A percentile compares a stretch with the other conserved stretches of the same genome.
These are phyloP conservation scores for Ophiostoma ulmi DNA, from an alignment of 2,329 filamentous ascomycete species.

Conservation along the genomic window DNA sequence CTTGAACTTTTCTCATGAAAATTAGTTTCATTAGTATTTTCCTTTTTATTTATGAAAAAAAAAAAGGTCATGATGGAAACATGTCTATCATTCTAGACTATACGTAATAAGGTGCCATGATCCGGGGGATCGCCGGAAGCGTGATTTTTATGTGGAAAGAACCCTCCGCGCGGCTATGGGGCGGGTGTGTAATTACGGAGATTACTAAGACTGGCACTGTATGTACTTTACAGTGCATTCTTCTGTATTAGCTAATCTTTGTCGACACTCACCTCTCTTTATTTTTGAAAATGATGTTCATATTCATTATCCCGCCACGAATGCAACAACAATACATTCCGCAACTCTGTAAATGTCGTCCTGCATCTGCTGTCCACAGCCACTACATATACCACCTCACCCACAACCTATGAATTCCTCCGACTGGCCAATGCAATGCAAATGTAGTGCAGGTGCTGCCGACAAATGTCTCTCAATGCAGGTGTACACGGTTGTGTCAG, in stretches of 20 bases:
- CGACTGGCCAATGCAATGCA: constrained; percentile 10
- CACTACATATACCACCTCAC: background rate
- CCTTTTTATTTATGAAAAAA: too few relatives aligned
- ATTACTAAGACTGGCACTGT: background rate
- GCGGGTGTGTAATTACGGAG: background rate
- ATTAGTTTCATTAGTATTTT: too few relatives aligned
- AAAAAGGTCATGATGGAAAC: too few relatives aligned
- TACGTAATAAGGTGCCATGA: constrained; percentile 7
- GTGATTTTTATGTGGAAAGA: background rate
- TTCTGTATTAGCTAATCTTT: background rate
- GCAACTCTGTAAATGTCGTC: background rate
- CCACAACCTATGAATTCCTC: background rate
- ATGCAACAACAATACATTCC: background rate
- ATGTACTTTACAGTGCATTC: background rate
- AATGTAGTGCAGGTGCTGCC: constrained; percentile 1
- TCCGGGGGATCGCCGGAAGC: constrained; percentile 8
- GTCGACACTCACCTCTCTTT: background rate
- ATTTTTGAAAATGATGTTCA: background rate
- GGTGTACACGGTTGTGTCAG: background rate
- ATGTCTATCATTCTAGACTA: background rate
- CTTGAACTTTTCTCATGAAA: too few relatives aligned
- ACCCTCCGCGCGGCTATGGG: background rate
- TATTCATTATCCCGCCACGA: background rate
- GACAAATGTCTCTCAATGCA: background rate
- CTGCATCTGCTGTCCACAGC: constrained; percentile 6